Conservation (phyloP, 352 stramenopile genomes). For the Phytophthora sansomeana region DNA sequence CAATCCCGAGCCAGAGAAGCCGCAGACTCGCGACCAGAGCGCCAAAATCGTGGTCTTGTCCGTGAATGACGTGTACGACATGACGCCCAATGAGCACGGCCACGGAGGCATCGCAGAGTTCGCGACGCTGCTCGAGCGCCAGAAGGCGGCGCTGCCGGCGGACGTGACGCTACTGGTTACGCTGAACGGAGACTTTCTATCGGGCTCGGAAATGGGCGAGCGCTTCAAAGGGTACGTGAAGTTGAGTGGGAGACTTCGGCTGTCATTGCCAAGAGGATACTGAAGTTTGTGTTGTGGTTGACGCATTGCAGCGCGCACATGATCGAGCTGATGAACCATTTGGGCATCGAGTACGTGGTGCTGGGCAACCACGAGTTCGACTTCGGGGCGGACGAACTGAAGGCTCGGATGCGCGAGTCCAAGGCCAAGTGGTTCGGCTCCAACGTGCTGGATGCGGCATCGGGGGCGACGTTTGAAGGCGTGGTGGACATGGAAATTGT, state of each 20-base stretch:
- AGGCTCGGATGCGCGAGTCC: constrained; percentile 61
- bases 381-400: constrained; percentile 63
- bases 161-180: constrained; percentile 72
- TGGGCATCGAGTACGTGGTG: constrained; percentile 78
- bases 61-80: constrained; percentile 83
- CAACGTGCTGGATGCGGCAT: constrained; percentile 62
- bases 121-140: constrained; percentile 63
- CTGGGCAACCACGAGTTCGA: constrained; percentile 88
- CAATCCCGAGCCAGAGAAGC: constrained; percentile 14
- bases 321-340: constrained; percentile 80
- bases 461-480: constrained; percentile 41
- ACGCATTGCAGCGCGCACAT: constrained; percentile 61
- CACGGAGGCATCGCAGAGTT: constrained; percentile 69
- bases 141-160: constrained; percentile 48
- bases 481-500: constrained; percentile 68
- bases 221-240: constrained; percentile 66
- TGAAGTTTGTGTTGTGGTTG: constrained; percentile 5
- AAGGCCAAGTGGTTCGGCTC: constrained; percentile 81
- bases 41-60: constrained; percentile 65
- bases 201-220: constrained; percentile 66
- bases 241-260: not conserved
- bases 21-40: constrained; percentile 27
- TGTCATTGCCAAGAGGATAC: not conserved
- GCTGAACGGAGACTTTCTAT: constrained; percentile 84
- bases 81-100: constrained; percentile 69